These are phyloP conservation scores for Alternaria ethzedia DNA, from an alignment of 2,329 filamentous ascomycete species.

Conservation along the genomic window DNA sequence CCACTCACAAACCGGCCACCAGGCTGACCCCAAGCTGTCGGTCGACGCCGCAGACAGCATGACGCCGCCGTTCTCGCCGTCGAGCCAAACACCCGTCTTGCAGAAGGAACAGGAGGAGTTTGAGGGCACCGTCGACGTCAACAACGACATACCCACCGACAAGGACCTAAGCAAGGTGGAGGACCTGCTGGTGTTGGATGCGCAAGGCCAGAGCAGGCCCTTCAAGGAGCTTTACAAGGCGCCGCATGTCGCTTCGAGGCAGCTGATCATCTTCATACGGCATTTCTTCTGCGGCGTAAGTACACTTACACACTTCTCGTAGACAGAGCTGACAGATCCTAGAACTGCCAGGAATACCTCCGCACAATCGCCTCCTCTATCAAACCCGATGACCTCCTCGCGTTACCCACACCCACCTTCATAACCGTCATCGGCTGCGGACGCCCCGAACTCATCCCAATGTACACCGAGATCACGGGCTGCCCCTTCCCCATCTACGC, in stretches of 20 bases:
- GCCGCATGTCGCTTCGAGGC: conserved; percentile 50
- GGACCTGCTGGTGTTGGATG: conserved; percentile 46
- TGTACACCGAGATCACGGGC: conserved; percentile 67
- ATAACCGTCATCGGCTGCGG: conserved; percentile 77
- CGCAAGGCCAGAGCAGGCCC: conserved; percentile 41
- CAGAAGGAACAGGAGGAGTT: conserved; percentile 43
- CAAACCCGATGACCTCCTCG: conserved; percentile 49
- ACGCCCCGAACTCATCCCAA: conserved; percentile 69
- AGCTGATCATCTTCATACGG: conserved; percentile 75
- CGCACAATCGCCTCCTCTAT: conserved; percentile 66
- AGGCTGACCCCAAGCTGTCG: conserved; percentile 23
- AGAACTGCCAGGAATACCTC: conserved; percentile 81
- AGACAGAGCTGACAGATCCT: conserved; percentile 1
- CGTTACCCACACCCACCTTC: conserved; percentile 63
- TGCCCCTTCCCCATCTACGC: conserved; percentile 78
- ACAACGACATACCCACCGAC: conserved; percentile 44
- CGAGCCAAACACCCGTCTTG: conserved; percentile 40
- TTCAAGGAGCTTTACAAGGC: conserved; percentile 48
- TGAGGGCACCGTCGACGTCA: conserved; percentile 45
- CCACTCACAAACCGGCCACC: conserved; percentile 26
- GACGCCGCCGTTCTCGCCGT: conserved; percentile 42
- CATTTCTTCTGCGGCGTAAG: conserved; percentile 83
- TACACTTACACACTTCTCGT: conserved; percentile 15
- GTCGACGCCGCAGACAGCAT: conserved; percentile 15
- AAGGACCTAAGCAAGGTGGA: conserved; percentile 38